A percentile compares a stretch with the other conserved stretches of the same genome.
Conservation (phyloP, 2,329 filamentous ascomycete genomes). For the Cercospora nicotianae region DNA sequence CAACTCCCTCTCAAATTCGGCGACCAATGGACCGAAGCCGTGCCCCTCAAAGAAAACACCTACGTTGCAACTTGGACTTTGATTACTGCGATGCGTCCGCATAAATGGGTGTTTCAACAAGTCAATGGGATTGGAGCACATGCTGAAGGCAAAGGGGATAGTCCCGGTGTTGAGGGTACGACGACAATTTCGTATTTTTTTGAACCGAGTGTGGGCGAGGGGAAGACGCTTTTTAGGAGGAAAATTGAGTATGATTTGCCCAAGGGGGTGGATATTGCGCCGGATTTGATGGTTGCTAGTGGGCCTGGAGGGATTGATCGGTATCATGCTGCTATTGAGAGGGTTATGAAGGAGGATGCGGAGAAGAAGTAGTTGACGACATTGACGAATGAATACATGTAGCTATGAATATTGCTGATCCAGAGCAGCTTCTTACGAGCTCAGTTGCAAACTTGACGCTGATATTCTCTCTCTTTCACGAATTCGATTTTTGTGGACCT, state of each 20-base stretch:
- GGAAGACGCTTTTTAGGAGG: not conserved
- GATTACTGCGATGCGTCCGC: not conserved
- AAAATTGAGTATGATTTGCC: not conserved
- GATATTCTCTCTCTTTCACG: too few relatives aligned
- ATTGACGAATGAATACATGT: too few relatives aligned
- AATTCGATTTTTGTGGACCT: too few relatives aligned
- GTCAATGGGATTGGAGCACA: not conserved
- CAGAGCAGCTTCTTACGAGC: too few relatives aligned
- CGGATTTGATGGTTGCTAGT: not conserved
- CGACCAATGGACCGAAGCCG: not conserved
- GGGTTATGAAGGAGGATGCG: not conserved
- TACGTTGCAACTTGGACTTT: not conserved
- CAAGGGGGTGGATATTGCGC: not conserved
- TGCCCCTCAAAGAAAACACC: not conserved
- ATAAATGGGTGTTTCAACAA: not conserved
- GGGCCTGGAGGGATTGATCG: not conserved
- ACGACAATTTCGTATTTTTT: not conserved
- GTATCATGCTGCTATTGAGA: not conserved
- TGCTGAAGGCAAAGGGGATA: not conserved
- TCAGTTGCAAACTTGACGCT: too few relatives aligned
- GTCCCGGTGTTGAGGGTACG: not conserved
- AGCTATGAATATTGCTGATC: too few relatives aligned
- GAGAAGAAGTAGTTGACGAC: not conserved
- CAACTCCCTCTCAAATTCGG: not conserved
- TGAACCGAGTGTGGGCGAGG: not conserved